These are phyloP conservation scores for Vanrija sp. DNA, from an alignment of 1,284 basidiomycete species.

Conservation along the genomic window DNA sequence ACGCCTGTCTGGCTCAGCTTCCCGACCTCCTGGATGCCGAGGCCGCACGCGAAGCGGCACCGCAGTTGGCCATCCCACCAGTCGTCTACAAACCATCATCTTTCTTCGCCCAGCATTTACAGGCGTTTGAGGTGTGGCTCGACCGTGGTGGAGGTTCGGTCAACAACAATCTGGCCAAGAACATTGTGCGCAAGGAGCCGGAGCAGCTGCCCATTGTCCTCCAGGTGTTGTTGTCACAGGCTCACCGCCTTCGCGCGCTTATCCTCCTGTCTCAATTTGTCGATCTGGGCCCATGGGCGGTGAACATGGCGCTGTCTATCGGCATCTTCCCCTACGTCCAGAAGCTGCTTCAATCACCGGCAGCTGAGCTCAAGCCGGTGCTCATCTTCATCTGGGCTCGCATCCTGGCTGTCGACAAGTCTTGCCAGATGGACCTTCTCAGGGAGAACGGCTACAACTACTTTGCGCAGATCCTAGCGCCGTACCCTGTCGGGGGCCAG, in stretches of 20 bases:
- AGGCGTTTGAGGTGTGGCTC: conserved; percentile 98
- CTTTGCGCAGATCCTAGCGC: conserved; percentile 73
- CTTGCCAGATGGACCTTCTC: conserved; percentile 85
- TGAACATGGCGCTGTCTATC: conserved; percentile 93
- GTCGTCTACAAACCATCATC: conserved; percentile 73
- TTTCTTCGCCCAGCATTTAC: conserved; percentile 95
- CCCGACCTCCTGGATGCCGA: conserved; percentile 71
- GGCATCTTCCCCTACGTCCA: conserved; percentile 99
- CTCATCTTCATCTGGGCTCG: conserved; percentile 99
- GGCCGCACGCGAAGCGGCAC: conserved; percentile 48
- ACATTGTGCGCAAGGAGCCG: conserved; percentile 51
- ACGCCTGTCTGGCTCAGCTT: conserved; percentile 89
- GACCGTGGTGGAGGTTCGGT: conserved; percentile 65
- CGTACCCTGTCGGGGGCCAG: conserved; percentile 37
- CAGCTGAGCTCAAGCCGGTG: conserved; percentile 92
- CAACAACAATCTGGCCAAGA: conserved; percentile 15
- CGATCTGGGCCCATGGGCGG: conserved; percentile 97
- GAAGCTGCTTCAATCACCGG: conserved; percentile 90
- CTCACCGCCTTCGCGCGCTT: conserved; percentile 89
- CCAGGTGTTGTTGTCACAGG: conserved; percentile 93
- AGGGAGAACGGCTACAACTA: conserved; percentile 84
- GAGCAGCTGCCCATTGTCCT: conserved; percentile 96
- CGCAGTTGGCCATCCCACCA: conserved; percentile 37
- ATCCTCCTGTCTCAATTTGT: conserved; percentile 97
- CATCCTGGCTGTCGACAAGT: conserved; percentile 89